A percentile compares a stretch with the other conserved stretches of the same genome.
Evolutionary conservation across 129 eudicot genomes (phyloP).

Genomic region (Artemisia annua): DNA sequence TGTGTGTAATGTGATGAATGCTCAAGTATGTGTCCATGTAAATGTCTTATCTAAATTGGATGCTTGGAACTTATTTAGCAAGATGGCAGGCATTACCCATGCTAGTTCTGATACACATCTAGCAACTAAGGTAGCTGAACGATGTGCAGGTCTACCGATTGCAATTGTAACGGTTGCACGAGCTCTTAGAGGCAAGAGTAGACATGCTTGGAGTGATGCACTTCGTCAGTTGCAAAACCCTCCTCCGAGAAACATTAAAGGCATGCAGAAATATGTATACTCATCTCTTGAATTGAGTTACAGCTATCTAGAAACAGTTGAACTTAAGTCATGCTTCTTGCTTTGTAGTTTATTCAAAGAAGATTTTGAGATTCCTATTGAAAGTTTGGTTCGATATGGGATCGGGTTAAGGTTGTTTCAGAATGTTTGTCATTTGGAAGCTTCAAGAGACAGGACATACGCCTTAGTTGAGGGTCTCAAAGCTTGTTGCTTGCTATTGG

Average conservation of each 20-base stretch:
- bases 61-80: background rate
- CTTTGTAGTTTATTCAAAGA: background rate
- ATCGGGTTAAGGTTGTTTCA: background rate
- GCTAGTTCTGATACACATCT: constrained; percentile 4
- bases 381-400: background rate
- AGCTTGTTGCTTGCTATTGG: background rate
- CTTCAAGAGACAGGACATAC: background rate
- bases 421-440: background rate
- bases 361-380: background rate
- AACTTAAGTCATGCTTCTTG: background rate
- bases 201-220: background rate
- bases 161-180: constrained; percentile 2
- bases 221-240: background rate
- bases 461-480: background rate
- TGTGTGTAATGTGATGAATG: background rate
- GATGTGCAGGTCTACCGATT: constrained; percentile 4
- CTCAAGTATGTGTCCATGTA: constrained; percentile 1
- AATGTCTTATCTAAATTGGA: background rate
- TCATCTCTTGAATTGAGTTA: background rate
- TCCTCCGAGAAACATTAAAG: background rate
- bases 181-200: background rate
- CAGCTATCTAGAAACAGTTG: background rate
- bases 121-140: background rate
- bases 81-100: background rate
- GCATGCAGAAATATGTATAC: constrained; percentile 1